Evolutionary conservation across 2,329 filamentous ascomycete genomes (phyloP), one percentile per base, ranked within the genome.

Genomic region (Trichophyton simii): DNA sequence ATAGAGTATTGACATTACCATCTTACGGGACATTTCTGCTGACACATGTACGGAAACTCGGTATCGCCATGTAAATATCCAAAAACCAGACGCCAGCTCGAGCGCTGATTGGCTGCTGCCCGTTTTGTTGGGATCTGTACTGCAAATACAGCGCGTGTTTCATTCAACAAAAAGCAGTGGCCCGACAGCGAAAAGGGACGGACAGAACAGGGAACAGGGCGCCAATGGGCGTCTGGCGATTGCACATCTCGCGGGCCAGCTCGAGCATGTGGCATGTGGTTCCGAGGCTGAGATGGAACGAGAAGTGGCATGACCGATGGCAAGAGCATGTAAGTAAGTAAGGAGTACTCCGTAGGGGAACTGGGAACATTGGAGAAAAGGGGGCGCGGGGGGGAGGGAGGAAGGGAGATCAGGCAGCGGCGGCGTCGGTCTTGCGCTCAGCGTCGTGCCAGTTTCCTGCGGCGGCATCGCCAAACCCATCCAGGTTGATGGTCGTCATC

Each of bases 401-500:
- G 25, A 3, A 2, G 8, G 9, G 34, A 8, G 9, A 38, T 38
- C 34, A 38, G 34, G 34, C 34, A 13, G 13, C 34, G 34, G 34
- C 11, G 11, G 34, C 34, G 34, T 38, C 34, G 34, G 11, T 38
- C 11, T 38, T 38, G 34, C 34, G 34, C 34, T 38, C 34, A 38
- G 34, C 9, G 34, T 38, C 34, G 11, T 20, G 81, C 81, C 22
- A 31, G 25, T 11, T 31, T 54, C 50, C 22, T 22, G 31, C 50
- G 3, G 0, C 81, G 3, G 50, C 22, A 18, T 79, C 46, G 0
- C 85, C 86, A 63, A 85, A 86, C 0, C 84, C 80, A 70, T 88
- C 87, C 31, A 90, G 72, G 65, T 84, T 88, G 25, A 92, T 80
- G 0, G 88, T 95, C 36, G 89, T 88, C 66, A 83, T 84, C 64